Evolutionary conservation across 192 early-diverging fungal genomes (phyloP), one percentile per base, ranked within the genome.

Genomic region (Phlyctochytrium bullatum): DNA sequence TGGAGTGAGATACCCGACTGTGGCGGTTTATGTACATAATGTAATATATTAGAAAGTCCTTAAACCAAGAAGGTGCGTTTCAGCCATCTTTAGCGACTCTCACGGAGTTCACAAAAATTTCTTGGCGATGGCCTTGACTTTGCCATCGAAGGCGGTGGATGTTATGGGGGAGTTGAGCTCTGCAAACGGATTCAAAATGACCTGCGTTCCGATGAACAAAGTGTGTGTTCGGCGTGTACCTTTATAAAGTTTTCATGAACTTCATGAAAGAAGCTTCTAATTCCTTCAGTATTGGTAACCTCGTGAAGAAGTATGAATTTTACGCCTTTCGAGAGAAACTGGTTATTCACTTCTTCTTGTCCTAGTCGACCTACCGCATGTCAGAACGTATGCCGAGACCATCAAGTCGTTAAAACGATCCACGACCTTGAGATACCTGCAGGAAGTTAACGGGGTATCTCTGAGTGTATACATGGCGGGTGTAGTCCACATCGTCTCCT

Each of bases 381-480:
- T 88, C 3, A 93, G 89, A 12, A 98, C 91, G 66, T 92, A 97
- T 17, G 92, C 92, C 14, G 94, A 94, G 33, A 97, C 89, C 70
- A 86, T 88, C 79, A 86, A 91, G 69, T 99, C 94, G 67, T 98
- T 96, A 78, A 96, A 98, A 66, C 88, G 86, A 79, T 99, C 97
- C 36, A 99, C 88, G 1, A 88, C 86, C 71, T 95, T 96, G 32
- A 98, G 79, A 65, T 95, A 98, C 86, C 93, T 94, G 59, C 23
- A 53, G 28, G 36, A 65, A 61, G 1, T 24, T 24, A 23, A 20
- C 1, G 12, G 40, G n/a, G 10, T 50, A 50, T 10, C n/a, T 50
- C 40, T 50, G 12, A n/a, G 40, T n/a, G 12, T n/a, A 50, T 86
- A 93, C 90, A 91, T 91, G 3, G 88, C 82, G 52, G 85, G 92